A percentile compares a stretch with the other conserved stretches of the same genome.
Evolutionary conservation across 305 asterid species (phyloP).

Genomic region (Petunia hybrid): DNA sequence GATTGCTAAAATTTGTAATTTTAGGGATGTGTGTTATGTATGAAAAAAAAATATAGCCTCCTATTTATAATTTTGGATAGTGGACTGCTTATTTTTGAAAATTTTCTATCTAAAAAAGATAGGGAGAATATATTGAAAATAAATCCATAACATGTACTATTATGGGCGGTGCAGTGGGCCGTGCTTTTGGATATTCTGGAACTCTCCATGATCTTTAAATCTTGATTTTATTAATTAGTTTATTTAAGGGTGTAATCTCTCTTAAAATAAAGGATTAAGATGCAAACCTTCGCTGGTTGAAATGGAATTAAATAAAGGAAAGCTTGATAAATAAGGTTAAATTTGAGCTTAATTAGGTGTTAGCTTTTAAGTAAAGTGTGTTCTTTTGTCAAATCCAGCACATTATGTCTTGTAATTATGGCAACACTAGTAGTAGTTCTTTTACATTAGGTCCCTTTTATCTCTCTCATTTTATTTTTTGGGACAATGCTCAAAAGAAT

Average conservation of each 20-base stretch:
- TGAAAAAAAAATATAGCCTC: no score
- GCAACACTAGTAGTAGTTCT: neutral
- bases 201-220: neutral
- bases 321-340: neutral
- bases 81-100: no score
- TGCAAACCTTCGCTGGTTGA: neutral
- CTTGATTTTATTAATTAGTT: neutral
- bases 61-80: no score
- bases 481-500: no score
- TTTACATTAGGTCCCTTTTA: no score
- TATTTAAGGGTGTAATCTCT: neutral
- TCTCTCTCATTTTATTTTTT: no score
- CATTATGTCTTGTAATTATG: neutral
- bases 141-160: neutral
- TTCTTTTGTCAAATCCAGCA: neutral
- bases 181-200: slow-evolving; percentile 2
- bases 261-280: neutral
- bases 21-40: no score
- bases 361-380: neutral
- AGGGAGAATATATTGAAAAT: neutral
- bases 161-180: neutral
- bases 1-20: no score
- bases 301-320: neutral
- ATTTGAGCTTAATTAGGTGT: neutral
- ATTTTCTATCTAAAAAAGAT: neutral